Conservation (phyloP, 2,329 filamentous ascomycete species). For the Pseudopyrenochaeta lycopersici region DNA sequence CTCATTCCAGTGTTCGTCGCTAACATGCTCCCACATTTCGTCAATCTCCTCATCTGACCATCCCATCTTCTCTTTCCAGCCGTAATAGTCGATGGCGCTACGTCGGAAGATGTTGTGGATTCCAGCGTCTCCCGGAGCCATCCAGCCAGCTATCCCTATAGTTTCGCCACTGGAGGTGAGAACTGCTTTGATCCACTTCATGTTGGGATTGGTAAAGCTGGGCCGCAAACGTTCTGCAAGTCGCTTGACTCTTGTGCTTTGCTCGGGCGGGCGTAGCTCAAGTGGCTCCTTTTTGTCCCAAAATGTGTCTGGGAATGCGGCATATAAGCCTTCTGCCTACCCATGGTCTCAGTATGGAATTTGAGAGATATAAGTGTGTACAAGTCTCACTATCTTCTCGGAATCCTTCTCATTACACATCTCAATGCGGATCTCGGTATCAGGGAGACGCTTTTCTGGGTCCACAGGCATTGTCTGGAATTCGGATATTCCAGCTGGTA, state of each 20-base stretch:
- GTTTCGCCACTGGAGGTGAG: slow-evolving; percentile 24
- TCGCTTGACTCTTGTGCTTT: slow-evolving; percentile 22
- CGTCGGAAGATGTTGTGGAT: slow-evolving; percentile 31
- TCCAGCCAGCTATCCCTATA: slow-evolving; percentile 42
- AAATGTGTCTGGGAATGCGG: slow-evolving; percentile 26
- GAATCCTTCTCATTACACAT: slow-evolving; percentile 27
- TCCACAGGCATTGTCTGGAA: slow-evolving; percentile 31
- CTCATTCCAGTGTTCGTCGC: slow-evolving; percentile 29
- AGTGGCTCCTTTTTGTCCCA: slow-evolving; percentile 36
- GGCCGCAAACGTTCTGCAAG: slow-evolving; percentile 32
- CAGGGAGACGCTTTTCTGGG: slow-evolving; percentile 23
- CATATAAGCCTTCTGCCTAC: slow-evolving; percentile 42
- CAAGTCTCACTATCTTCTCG: slow-evolving; percentile 19
- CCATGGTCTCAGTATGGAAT: background rate
- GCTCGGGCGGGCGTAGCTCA: slow-evolving; percentile 15
- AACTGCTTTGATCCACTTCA: slow-evolving; percentile 40
- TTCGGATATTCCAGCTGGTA: slow-evolving; percentile 6
- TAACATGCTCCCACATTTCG: slow-evolving; percentile 32
- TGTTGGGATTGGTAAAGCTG: slow-evolving; percentile 19
- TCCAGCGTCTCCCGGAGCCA: slow-evolving; percentile 17
- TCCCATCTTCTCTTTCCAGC: slow-evolving; percentile 27
- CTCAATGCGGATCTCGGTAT: slow-evolving; percentile 27
- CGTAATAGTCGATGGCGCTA: slow-evolving; percentile 27
- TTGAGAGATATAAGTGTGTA: background rate
- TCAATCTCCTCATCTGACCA: slow-evolving; percentile 36